Evolutionary conservation across 768 basidiomycete species (phyloP).

Genomic region (Tricholoma hemisulphureum): DNA sequence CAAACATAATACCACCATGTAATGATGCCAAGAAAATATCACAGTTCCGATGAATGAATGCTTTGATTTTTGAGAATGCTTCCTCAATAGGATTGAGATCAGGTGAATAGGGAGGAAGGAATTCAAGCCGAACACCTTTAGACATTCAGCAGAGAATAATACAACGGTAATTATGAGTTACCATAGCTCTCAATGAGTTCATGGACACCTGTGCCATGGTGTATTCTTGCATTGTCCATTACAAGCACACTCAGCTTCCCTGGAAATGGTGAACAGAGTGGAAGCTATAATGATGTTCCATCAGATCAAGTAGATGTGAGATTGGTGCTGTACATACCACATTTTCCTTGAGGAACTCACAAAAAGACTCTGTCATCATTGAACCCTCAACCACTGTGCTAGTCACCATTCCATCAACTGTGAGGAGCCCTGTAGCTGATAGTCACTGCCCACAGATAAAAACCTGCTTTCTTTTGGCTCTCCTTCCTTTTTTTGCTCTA

Average conservation of each 20-base stretch:
- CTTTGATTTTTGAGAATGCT: constrained; percentile 38
- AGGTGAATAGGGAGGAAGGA: constrained; percentile 38
- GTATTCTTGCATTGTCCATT: constrained; percentile 37
- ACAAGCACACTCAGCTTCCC: constrained; percentile 28
- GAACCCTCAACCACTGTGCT: constrained; percentile 28
- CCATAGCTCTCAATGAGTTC: constrained; percentile 20
- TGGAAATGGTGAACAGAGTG: constrained; percentile 26
- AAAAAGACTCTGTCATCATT: constrained; percentile 19
- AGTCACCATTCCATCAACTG: constrained; percentile 30
- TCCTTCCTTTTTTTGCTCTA: constrained; percentile 18
- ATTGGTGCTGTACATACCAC: constrained; percentile 20
- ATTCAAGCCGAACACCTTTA: constrained; percentile 27
- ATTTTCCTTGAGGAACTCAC: constrained; percentile 22
- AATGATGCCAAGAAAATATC: constrained; percentile 1
- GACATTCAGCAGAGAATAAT: not conserved
- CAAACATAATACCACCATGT: constrained; percentile 21
- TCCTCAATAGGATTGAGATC: constrained; percentile 42
- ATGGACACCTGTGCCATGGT: constrained; percentile 26
- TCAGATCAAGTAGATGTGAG: not conserved
- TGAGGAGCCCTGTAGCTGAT: constrained; percentile 26
- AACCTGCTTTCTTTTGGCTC: constrained; percentile 23
- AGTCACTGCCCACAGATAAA: constrained; percentile 27
- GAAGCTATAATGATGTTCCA: constrained; percentile 1
- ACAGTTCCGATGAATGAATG: constrained; percentile 23
- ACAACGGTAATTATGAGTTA: not conserved